Conservation (phyloP, 73 alveolate species). For the Diophrys appendiculata region DNA sequence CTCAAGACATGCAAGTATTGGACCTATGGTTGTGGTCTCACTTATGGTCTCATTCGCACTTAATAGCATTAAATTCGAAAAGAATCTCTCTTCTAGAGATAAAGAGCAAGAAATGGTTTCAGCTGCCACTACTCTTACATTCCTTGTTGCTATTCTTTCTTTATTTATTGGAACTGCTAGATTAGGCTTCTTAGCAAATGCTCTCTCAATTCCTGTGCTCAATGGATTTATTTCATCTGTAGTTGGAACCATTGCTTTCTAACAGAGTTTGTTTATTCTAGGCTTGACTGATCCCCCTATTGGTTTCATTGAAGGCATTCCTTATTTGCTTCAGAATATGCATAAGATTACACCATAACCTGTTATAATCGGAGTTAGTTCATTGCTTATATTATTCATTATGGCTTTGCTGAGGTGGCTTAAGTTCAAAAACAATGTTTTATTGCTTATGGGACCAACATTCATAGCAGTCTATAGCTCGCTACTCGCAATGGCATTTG, state of each 20-base stretch:
- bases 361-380: not conserved
- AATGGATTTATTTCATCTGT: constrained; percentile 8
- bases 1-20: constrained; percentile 15
- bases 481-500: not conserved
- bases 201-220: not conserved
- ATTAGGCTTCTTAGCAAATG: constrained; percentile 5
- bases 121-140: not conserved
- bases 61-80: not conserved
- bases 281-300: not conserved
- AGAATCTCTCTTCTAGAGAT: not conserved
- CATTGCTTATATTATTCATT: not conserved
- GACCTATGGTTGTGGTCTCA: not conserved
- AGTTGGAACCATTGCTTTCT: not conserved
- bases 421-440: not conserved
- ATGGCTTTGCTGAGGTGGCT: not conserved
- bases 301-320: not conserved
- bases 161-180: not conserved
- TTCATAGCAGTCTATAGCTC: not conserved
- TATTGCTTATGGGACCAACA: not conserved
- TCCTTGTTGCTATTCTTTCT: not conserved
- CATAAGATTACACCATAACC: not conserved
- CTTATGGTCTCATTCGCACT: constrained; percentile 12
- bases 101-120: not conserved
- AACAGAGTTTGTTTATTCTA: not conserved
- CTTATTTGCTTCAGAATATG: too few relatives aligned